Evolutionary conservation across 176 grass and related monocot species (phyloP).

Genomic region (Stipa capillata): DNA sequence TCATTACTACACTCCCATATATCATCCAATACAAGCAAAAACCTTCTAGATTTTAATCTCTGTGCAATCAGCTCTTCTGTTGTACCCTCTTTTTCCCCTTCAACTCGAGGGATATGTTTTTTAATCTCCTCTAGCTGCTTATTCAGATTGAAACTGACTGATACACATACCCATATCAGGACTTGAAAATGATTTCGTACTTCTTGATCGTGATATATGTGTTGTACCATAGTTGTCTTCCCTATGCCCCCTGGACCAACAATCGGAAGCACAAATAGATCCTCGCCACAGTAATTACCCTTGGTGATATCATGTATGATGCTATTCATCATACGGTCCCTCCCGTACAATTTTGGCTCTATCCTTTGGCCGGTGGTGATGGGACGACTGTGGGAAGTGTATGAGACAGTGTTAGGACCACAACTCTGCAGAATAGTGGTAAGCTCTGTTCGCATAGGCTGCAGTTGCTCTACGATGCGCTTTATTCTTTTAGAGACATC

Average conservation of each 20-base stretch:
- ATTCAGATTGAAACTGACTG: no score
- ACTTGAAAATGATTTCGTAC: no score
- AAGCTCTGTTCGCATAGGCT: no score
- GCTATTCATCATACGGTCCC: not conserved
- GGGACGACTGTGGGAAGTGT: not conserved
- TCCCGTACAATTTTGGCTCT: constrained; percentile 13
- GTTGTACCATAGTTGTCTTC: constrained; percentile 35
- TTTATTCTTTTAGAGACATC: no score
- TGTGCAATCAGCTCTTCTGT: not conserved
- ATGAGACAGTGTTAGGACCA: not conserved
- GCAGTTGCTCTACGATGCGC: no score
- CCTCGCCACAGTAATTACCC: not conserved
- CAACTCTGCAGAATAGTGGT: not conserved
- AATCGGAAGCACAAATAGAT: constrained; percentile 10
- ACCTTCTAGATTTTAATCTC: not conserved
- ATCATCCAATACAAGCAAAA: constrained; percentile 31
- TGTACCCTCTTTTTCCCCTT: not conserved
- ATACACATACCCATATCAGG: no score
- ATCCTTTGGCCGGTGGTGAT: fast-evolving
- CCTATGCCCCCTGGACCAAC: constrained; percentile 35
- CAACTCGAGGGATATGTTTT: fast-evolving
- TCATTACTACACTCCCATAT: not conserved
- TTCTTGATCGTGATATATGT: not conserved
- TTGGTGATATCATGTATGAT: not conserved
- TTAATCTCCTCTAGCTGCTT: not conserved